Evolutionary conservation across 306 rosid species (phyloP).

Genomic region (Boehmeria nivea): DNA sequence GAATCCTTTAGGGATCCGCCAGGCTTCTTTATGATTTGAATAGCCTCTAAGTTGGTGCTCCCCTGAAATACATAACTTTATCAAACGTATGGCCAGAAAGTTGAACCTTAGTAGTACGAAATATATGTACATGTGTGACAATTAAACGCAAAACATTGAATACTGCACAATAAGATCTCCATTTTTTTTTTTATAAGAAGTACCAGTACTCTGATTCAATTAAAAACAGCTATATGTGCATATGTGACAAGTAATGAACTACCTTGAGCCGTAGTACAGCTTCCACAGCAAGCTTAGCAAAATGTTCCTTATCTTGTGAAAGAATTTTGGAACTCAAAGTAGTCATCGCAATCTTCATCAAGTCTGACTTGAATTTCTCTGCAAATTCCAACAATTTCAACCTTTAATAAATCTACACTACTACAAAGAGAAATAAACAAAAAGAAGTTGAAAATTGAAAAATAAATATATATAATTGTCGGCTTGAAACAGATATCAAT

Average conservation of each 20-base stretch:
- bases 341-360: slow-evolving; percentile 95
- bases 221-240: too few species aligned
- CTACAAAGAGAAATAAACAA: not conserved
- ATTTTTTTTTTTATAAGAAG: not conserved
- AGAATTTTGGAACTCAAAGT: slow-evolving; percentile 97
- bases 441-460: not conserved
- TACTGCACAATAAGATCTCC: not conserved
- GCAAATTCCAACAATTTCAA: slow-evolving; percentile 18
- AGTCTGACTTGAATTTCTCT: slow-evolving; percentile 82
- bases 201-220: too few species aligned
- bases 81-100: slow-evolving; percentile 9
- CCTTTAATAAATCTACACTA: not conserved
- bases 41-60: slow-evolving; percentile 89
- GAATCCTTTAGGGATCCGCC: slow-evolving; percentile 90
- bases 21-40: slow-evolving; percentile 93
- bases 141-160: too few species aligned
- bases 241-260: slow-evolving; percentile 4
- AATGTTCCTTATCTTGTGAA: slow-evolving; percentile 91
- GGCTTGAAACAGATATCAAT: not conserved
- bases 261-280: slow-evolving; percentile 97
- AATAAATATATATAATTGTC: not conserved
- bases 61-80: slow-evolving; percentile 62
- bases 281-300: slow-evolving; percentile 86
- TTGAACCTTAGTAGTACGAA: not conserved
- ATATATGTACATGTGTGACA: too few species aligned